Evolutionary conservation across 1,284 basidiomycete genomes (phyloP).

Genomic region (Leccinum solheimii): DNA sequence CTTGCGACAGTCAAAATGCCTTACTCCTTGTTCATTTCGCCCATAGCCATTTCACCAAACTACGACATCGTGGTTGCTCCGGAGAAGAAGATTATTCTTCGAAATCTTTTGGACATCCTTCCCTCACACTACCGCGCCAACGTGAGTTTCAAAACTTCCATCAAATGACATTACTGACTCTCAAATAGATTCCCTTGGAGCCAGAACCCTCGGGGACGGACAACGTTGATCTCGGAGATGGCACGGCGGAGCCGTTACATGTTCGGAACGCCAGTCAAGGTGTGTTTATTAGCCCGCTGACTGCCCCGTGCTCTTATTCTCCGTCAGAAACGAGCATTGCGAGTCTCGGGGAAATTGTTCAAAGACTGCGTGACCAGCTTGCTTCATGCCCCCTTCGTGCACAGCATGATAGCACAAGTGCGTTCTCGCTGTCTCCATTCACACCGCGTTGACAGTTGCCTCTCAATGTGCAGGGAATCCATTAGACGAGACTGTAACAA

Average conservation of each 20-base stretch:
- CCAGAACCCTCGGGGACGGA: background rate
- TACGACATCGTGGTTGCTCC: background rate
- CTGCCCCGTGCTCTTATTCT: background rate
- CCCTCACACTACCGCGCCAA: background rate
- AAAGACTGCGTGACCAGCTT: background rate
- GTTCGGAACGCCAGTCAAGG: background rate
- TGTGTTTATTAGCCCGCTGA: background rate
- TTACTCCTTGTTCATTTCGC: background rate
- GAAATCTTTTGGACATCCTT: background rate
- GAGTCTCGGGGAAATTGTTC: background rate
- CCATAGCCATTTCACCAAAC: background rate
- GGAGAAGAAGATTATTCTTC: background rate
- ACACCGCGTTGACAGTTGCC: background rate
- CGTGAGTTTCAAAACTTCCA: background rate
- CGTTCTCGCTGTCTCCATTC: background rate
- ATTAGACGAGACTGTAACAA: background rate
- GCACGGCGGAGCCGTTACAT: background rate
- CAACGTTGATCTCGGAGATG: background rate
- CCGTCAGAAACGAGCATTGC: background rate
- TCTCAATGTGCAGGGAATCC: background rate
- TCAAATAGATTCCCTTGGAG: background rate
- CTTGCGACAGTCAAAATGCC: background rate
- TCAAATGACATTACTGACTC: background rate
- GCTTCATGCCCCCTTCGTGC: background rate
- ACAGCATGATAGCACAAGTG: background rate